These are phyloP conservation scores for Ampelomyces quisqualis DNA, from an alignment of 2,329 filamentous ascomycete species.

Conservation along the genomic window DNA sequence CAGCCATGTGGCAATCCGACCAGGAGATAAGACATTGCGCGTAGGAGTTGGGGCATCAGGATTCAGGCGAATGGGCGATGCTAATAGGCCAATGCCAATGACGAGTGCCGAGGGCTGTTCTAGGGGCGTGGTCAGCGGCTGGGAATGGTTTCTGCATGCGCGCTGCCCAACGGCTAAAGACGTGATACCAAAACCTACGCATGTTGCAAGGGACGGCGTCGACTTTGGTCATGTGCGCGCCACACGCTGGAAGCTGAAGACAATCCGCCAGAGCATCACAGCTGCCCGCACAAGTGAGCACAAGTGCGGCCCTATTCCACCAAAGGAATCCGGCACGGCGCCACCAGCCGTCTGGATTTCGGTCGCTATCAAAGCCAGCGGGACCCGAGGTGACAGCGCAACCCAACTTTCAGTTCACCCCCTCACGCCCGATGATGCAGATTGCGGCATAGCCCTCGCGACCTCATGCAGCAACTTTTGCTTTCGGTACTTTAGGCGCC, in stretches of 20 bases:
- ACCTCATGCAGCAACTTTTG: slow-evolving; percentile 7
- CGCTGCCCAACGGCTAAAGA: slow-evolving; percentile 28
- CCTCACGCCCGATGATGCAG: slow-evolving; percentile 12
- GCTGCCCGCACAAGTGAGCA: too few relatives aligned
- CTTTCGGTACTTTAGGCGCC: slow-evolving; percentile 1
- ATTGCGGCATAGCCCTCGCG: slow-evolving; percentile 14
- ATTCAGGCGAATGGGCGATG: slow-evolving; percentile 19
- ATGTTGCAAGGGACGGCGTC: too few relatives aligned
- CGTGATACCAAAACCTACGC: slow-evolving; percentile 27
- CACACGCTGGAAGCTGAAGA: too few relatives aligned
- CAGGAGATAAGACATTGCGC: slow-evolving; percentile 35
- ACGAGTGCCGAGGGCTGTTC: slow-evolving; percentile 10
- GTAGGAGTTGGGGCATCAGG: slow-evolving; percentile 13
- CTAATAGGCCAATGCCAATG: slow-evolving; percentile 14
- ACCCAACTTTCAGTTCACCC: slow-evolving; percentile 6
- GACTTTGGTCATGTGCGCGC: too few relatives aligned
- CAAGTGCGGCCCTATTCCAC: too few relatives aligned
- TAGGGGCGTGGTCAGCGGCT: slow-evolving; percentile 12
- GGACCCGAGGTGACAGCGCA: slow-evolving; percentile 12
- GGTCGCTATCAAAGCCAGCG: not conserved
- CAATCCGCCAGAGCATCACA: too few relatives aligned
- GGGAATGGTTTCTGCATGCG: slow-evolving; percentile 4
- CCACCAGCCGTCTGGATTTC: slow-evolving; percentile 4
- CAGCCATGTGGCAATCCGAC: slow-evolving; percentile 35
- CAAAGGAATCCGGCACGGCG: too few relatives aligned